These are phyloP conservation scores for Ophiocordyceps sinensis DNA, from an alignment of 2,329 filamentous ascomycete genomes.

Conservation along the genomic window DNA sequence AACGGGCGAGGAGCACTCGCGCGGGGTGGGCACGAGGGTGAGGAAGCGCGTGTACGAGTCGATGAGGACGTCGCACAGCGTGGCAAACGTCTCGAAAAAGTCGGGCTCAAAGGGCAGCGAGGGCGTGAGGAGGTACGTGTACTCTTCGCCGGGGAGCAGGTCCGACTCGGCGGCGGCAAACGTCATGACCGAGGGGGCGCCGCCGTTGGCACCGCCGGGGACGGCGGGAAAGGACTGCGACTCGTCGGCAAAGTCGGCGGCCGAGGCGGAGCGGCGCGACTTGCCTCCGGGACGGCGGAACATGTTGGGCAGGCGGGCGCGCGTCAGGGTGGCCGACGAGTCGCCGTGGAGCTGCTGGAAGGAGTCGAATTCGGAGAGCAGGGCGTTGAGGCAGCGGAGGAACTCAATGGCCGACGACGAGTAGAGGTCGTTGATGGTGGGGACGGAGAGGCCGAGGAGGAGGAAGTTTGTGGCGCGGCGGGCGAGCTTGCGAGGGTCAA, in stretches of 20 bases:
- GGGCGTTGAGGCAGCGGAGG: constrained; percentile 68
- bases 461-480: constrained; percentile 89
- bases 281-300: constrained; percentile 54
- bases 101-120: constrained; percentile 90
- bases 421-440: constrained; percentile 78
- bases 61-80: constrained; percentile 86
- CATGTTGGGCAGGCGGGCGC: constrained; percentile 72
- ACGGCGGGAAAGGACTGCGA: constrained; percentile 12
- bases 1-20: constrained; percentile 53
- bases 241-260: constrained; percentile 24
- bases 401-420: constrained; percentile 70
- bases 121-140: constrained; percentile 79
- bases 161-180: constrained; percentile 49
- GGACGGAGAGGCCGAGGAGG: constrained; percentile 80
- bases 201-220: constrained; percentile 14
- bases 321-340: constrained; percentile 49
- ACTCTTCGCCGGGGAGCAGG: constrained; percentile 70
- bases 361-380: constrained; percentile 83
- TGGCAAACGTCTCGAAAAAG: constrained; percentile 92
- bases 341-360: constrained; percentile 81
- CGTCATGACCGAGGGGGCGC: constrained; percentile 31
- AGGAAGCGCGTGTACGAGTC: constrained; percentile 78
- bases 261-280: constrained; percentile 38
- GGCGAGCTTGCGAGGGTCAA: constrained; percentile 69
- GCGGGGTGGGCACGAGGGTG: constrained; percentile 58